phyloP scores from a whole-genome alignment of 2,329 filamentous ascomycete genomes.

The Exophiala mesophila region DNA sequence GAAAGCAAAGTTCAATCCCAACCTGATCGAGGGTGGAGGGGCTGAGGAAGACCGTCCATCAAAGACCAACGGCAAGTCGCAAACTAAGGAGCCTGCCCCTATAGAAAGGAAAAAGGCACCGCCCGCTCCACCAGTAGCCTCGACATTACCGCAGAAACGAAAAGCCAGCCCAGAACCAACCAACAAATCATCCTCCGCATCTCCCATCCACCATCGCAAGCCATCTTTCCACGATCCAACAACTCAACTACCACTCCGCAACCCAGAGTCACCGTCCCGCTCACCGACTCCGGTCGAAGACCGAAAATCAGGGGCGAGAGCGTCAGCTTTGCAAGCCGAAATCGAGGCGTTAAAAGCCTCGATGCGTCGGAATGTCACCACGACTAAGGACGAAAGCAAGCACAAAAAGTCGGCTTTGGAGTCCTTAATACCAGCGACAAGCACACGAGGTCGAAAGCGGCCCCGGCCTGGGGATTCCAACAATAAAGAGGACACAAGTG shows the following conservation, averaged over 20 bases:
- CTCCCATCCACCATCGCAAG: slow-evolving; percentile 29
- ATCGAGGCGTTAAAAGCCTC: slow-evolving; percentile 44
- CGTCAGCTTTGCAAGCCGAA: slow-evolving; percentile 36
- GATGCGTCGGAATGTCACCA: slow-evolving; percentile 41
- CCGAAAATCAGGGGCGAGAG: slow-evolving; percentile 25
- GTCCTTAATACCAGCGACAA: slow-evolving; percentile 44
- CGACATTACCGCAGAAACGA: slow-evolving; percentile 21
- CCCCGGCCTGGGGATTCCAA: slow-evolving; percentile 38
- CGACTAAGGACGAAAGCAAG: slow-evolving; percentile 29
- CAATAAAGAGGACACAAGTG: slow-evolving; percentile 55
- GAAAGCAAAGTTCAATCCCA: slow-evolving; percentile 48
- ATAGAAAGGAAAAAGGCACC: slow-evolving; percentile 4
- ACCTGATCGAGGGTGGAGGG: slow-evolving; percentile 36
- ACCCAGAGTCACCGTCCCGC: slow-evolving; percentile 39
- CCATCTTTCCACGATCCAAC: slow-evolving; percentile 39
- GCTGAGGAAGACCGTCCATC: slow-evolving; percentile 13
- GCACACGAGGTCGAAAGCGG: slow-evolving; percentile 43
- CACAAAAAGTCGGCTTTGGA: slow-evolving; percentile 45
- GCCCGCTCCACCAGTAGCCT: slow-evolving; percentile 32
- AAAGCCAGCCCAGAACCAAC: slow-evolving; percentile 16
- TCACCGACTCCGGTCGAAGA: slow-evolving; percentile 30
- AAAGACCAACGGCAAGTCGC: slow-evolving; percentile 4
- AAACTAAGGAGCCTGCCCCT: slow-evolving; percentile 6
- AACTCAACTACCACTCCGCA: slow-evolving; percentile 41
- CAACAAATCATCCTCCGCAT: slow-evolving; percentile 11